Percentiles rank a stretch among this genome's conserved stretches.
Conservation (phyloP, 768 basidiomycete species). For the Suillus luteus region DNA sequence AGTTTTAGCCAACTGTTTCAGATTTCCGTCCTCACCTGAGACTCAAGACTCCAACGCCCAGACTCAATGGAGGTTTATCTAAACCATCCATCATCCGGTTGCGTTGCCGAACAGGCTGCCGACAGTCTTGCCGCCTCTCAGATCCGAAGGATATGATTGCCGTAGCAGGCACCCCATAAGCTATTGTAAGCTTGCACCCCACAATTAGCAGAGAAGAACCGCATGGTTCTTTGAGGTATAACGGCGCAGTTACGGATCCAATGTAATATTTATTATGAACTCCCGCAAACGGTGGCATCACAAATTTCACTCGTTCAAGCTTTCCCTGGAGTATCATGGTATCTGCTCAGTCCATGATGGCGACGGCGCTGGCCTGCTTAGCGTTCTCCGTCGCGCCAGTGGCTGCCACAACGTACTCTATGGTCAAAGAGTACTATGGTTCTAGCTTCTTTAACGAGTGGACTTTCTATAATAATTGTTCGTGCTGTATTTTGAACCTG, state of each 20-base stretch:
- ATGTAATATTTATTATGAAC: not conserved
- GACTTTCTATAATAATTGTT: conserved; percentile 63
- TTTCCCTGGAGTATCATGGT: not conserved
- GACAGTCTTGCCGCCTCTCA: not conserved
- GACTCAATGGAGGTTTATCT: not conserved
- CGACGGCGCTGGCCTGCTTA: conserved; percentile 5
- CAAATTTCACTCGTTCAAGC: not conserved
- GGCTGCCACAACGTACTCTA: conserved; percentile 44
- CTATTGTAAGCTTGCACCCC: not conserved
- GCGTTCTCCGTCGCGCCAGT: conserved; percentile 11
- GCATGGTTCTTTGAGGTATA: not conserved
- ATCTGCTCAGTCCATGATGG: not conserved
- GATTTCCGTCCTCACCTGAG: not conserved
- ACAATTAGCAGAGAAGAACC: not conserved
- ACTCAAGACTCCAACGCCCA: not conserved
- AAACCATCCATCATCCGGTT: not conserved
- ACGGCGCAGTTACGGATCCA: not conserved
- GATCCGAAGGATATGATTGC: not conserved
- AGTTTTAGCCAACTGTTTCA: not conserved
- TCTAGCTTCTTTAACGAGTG: conserved; percentile 67
- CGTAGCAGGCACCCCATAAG: not conserved
- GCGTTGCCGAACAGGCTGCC: not conserved
- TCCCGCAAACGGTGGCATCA: not conserved
- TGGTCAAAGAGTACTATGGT: conserved; percentile 60
- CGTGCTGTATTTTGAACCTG: conserved; percentile 23